Conservation (phyloP, 2,329 filamentous ascomycete species). For the Monilinia vaccinii-corymbosi region DNA sequence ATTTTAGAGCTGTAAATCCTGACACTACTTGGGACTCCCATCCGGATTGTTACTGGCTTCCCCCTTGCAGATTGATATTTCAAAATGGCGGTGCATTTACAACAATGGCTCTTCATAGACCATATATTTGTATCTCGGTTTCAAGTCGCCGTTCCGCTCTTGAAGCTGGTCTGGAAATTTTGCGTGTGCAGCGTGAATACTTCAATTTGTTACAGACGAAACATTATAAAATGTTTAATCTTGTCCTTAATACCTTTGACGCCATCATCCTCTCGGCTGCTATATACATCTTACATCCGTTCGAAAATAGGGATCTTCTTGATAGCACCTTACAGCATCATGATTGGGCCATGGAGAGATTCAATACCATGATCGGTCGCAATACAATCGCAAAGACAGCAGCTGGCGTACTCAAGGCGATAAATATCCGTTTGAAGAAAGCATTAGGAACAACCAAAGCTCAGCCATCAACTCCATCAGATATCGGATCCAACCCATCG, state of each 20-base stretch:
- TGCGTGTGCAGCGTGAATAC: constrained; percentile 46
- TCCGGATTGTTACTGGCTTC: constrained; percentile 46
- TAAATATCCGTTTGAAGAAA: constrained; percentile 44
- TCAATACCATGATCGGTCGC: constrained; percentile 44
- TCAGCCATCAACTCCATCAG: constrained; percentile 1
- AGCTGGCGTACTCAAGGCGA: constrained; percentile 45
- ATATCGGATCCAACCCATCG: constrained; percentile 12
- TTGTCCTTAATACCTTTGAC: constrained; percentile 57
- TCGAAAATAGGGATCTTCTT: constrained; percentile 42
- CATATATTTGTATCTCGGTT: constrained; percentile 50
- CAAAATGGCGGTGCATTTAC: constrained; percentile 42
- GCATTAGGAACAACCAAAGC: constrained; percentile 23
- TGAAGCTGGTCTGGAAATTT: constrained; percentile 44
- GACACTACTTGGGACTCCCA: constrained; percentile 47
- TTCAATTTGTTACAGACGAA: constrained; percentile 38
- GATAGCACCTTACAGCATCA: constrained; percentile 45
- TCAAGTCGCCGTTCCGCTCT: constrained; percentile 47
- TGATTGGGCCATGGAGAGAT: constrained; percentile 49
- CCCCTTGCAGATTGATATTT: constrained; percentile 38
- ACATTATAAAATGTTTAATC: constrained; percentile 44
- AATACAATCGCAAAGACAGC: constrained; percentile 47
- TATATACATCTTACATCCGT: constrained; percentile 52
- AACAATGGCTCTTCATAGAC: constrained; percentile 50
- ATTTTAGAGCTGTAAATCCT: constrained; percentile 45
- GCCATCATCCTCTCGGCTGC: constrained; percentile 52